Evolutionary conservation across 768 basidiomycete genomes (phyloP), one percentile per base, ranked within the genome.

Genomic region (Pleurotus giganteus): DNA sequence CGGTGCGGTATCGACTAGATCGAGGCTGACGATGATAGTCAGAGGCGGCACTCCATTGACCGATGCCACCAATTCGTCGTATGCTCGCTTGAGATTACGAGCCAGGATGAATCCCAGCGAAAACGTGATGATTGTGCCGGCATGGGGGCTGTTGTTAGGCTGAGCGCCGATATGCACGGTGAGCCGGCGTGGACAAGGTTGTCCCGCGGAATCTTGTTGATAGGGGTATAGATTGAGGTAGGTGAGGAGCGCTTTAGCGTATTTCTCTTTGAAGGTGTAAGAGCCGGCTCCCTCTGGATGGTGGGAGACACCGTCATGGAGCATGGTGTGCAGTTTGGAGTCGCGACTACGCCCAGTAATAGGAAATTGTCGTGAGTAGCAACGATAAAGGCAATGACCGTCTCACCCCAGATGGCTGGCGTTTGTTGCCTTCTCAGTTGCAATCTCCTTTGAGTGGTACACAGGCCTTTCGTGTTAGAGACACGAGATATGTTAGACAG

Each of bases 71-170:
- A 46, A 34, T 12, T 34, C 13, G 11, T 45, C 44, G 23, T 53
- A 54, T 13, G 31, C 21, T 4, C 29, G 36, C 29, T 60, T 55
- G 55, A 69, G 55, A 11, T 59, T 57, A 4, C 53, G 46, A 3
- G 63, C 66, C n/a, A 67, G 43, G 52, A 63, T 28, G 59, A 69
- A 67, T 2, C 64, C 66, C 4, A 63, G 46, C 27, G 63, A 47
- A 52, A 69, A 67, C 9, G 57, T 60, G 46, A 64, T 52, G 29
- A 71, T 61, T 6, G 67, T 71, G 3, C 68, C 69, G 0, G 58
- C 58, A 50, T 71, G 68, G 8, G 68, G 67, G 49, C 60, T 61
- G 57, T 65, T 70, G 57, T 71, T 71, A 8, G 70, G 70, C 50
- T 71, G 70, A 17, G 66, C 65, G 36, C 66, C 65, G 36, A 68